Conservation (phyloP, 441 rosid species). For the Eruca vesicaria region DNA sequence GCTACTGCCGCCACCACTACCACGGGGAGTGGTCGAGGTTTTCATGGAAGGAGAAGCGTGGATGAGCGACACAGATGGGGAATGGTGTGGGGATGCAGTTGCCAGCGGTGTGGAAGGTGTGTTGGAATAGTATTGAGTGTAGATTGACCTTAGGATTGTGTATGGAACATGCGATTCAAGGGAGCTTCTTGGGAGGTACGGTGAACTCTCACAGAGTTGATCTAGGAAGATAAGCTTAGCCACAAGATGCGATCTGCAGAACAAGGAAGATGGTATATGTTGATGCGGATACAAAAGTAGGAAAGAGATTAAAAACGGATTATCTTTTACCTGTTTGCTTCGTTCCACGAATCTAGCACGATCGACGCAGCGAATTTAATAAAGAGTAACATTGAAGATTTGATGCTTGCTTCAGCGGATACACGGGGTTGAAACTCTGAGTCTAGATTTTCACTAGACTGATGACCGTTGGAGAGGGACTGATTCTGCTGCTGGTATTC, state of each 20-base stretch:
- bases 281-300: not conserved
- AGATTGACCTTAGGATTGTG: constrained; percentile 83
- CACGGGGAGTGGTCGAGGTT: constrained; percentile 81
- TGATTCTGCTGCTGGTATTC: constrained; percentile 74
- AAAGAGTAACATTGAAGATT: constrained; percentile 91
- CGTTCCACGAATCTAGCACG: constrained; percentile 86
- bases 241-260: constrained; percentile 79
- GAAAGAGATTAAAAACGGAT: not conserved
- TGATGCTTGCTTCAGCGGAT: constrained; percentile 90
- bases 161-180: constrained; percentile 87
- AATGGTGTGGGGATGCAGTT: constrained; percentile 68
- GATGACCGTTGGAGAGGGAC: constrained; percentile 66
- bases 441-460: constrained; percentile 58
- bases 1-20: constrained; percentile 40
- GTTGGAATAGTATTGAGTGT: constrained; percentile 83
- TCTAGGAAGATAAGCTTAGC: constrained; percentile 96
- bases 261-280: not conserved
- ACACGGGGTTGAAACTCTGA: constrained; percentile 65
- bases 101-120: constrained; percentile 73
- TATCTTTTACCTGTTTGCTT: constrained; percentile 70
- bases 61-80: constrained; percentile 75
- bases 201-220: constrained; percentile 92
- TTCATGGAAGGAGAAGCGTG: constrained; percentile 76
- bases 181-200: constrained; percentile 87
- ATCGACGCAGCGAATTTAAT: constrained; percentile 84